Evolutionary conservation across 2,329 filamentous ascomycete species (phyloP).

Genomic region (Pezicula rhizophila): DNA sequence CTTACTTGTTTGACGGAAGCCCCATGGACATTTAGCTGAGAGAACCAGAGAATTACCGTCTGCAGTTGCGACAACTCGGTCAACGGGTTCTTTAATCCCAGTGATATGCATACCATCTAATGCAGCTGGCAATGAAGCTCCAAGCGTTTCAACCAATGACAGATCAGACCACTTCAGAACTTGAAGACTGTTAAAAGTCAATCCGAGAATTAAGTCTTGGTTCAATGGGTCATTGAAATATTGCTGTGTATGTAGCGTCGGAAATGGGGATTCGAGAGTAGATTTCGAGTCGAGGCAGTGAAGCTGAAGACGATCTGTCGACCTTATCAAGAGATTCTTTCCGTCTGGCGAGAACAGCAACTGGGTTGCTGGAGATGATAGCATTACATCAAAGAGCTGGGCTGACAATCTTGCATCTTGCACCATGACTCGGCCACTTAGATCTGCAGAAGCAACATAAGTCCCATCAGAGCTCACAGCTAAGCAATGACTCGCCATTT

Average conservation of each 20-base stretch:
- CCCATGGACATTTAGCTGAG: slow-evolving; percentile 3
- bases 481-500: slow-evolving; percentile 3
- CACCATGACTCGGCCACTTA: slow-evolving; percentile 1
- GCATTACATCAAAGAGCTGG: not conserved
- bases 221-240: slow-evolving; percentile 86
- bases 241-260: slow-evolving; percentile 63
- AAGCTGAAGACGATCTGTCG: slow-evolving; percentile 1
- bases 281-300: slow-evolving; percentile 3
- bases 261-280: not conserved
- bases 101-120: slow-evolving; percentile 2
- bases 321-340: slow-evolving; percentile 3
- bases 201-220: not conserved
- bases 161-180: slow-evolving; percentile 4
- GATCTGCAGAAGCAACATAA: slow-evolving; percentile 4
- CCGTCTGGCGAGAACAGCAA: slow-evolving; percentile 4
- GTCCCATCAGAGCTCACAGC: slow-evolving; percentile 2
- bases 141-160: not conserved
- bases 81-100: slow-evolving; percentile 2
- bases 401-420: slow-evolving; percentile 2
- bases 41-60: slow-evolving; percentile 2
- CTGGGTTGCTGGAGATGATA: slow-evolving; percentile 2
- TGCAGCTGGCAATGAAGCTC: slow-evolving; percentile 2
- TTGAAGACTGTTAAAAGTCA: slow-evolving; percentile 3
- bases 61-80: slow-evolving; percentile 3
- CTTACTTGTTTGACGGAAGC: slow-evolving; percentile 2